Evolutionary conservation across 805 yeast genomes (phyloP), one percentile per base, ranked within the genome.

Genomic region (Myxozyma udenii): DNA sequence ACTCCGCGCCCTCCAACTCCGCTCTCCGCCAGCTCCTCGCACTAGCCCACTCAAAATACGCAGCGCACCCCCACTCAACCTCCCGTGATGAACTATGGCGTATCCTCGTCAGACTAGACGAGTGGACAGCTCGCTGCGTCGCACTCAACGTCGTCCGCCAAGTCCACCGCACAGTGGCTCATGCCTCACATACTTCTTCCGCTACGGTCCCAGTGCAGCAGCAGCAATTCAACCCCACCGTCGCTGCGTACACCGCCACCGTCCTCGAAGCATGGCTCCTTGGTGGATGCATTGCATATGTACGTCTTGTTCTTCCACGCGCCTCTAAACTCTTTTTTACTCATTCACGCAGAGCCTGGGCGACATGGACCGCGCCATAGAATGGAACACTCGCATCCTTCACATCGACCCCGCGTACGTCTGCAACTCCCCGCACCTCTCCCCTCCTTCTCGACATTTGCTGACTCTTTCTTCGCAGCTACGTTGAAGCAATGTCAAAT

Each of bases 221-320:
- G 4, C 36, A 18, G 30, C 52, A 19, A 3, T 43, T 26, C 16
- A 28, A 33, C 5, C 52, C 47, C 5, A 18, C 28, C 21, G 45
- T 30, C 16, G 47, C 52, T 14, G 44, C 38, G 16, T 23, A 30
- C 21, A 50, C 45, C 19, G 28, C 43, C 6, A 35, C 42, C 22
- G 48, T 54, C 5, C 44, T 54, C 2, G 59, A 55, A 30, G 56
- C 55, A 5, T 55, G 59, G 59, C 54, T 61, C n/a, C 55, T 62
- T 19, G 64, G 62, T 5, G 64, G 65, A 2, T 62, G 64, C 26
- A 57, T 62, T 35, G 64, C 65, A 12, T 55, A 61, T 42, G 63
- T 61, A 43, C 37, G 61, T 60, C 4, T 11, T 26, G n/a, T 35
- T 18, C 24, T 12, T 23, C 19, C 14, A 24, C 9, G 21, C 21